phyloP scores from a whole-genome alignment of 2,329 filamentous ascomycete species.

The Sporothrix sp. region DNA sequence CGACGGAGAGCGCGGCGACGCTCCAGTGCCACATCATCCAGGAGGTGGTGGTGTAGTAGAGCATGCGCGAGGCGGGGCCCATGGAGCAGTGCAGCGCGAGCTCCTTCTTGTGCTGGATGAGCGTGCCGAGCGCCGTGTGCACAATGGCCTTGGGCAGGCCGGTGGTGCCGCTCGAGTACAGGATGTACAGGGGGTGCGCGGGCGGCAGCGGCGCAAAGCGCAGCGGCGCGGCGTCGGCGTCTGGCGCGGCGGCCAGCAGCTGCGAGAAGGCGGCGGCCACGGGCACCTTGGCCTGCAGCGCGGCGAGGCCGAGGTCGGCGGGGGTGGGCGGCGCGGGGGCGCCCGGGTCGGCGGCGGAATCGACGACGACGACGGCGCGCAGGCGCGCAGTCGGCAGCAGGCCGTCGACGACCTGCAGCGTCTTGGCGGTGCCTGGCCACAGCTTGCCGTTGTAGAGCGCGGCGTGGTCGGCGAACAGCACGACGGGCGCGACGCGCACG shows the following conservation, averaged over 20 bases:
- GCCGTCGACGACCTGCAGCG: constrained; percentile 61
- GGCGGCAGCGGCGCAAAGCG: constrained; percentile 69
- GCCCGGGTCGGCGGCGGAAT: constrained; percentile 33
- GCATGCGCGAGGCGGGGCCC: constrained; percentile 58
- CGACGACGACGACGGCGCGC: constrained; percentile 65
- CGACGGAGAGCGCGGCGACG: constrained; percentile 72
- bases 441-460: constrained; percentile 85
- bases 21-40: constrained; percentile 99
- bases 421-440: constrained; percentile 72
- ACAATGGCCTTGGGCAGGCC: constrained; percentile 84
- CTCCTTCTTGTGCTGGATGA: constrained; percentile 97
- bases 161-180: constrained; percentile 90
- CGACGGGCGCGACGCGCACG: constrained; percentile 69
- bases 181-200: constrained; percentile 83
- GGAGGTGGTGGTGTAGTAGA: constrained; percentile 91
- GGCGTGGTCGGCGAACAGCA: constrained; percentile 82
- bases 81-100: constrained; percentile 82
- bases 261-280: constrained; percentile 34
- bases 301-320: constrained; percentile 32
- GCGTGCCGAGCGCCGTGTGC: constrained; percentile 78
- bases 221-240: constrained; percentile 38
- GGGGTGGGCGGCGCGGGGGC: constrained; percentile 17
- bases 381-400: constrained; percentile 53
- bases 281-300: constrained; percentile 31
- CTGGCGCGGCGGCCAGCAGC: too few relatives aligned